Evolutionary conservation across 2,329 filamentous ascomycete species (phyloP).

Genomic region (Aspergillus unguis): DNA sequence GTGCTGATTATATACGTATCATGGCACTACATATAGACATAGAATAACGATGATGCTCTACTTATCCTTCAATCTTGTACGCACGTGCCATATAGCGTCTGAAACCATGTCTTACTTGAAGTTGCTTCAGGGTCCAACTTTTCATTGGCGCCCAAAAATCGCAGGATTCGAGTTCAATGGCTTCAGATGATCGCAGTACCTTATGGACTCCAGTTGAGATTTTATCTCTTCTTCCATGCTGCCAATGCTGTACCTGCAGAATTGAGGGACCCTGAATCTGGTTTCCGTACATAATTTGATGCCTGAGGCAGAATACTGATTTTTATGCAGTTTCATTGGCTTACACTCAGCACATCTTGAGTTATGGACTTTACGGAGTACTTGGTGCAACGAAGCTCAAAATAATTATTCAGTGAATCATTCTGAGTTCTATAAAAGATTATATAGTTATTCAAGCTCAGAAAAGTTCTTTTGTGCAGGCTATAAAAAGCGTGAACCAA

Average conservation of each 20-base stretch:
- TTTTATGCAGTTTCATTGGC: background rate
- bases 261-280: background rate
- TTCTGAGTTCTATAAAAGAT: no score
- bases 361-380: background rate
- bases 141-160: no score
- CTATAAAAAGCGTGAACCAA: slow-evolving; percentile 10
- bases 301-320: background rate
- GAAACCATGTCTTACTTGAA: background rate
- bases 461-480: background rate
- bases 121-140: no score
- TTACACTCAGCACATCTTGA: background rate
- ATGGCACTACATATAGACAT: slow-evolving; percentile 4
- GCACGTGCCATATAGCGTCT: background rate
- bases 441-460: no score
- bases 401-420: no score
- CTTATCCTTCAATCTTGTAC: background rate
- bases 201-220: no score
- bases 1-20: slow-evolving; percentile 4
- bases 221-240: no score
- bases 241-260: background rate
- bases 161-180: no score
- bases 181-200: no score
- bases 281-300: background rate
- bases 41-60: slow-evolving; percentile 6
- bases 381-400: no score